These are phyloP conservation scores for Aspergillus transmontanensis DNA, from an alignment of 2,329 filamentous ascomycete genomes.

Conservation along the genomic window DNA sequence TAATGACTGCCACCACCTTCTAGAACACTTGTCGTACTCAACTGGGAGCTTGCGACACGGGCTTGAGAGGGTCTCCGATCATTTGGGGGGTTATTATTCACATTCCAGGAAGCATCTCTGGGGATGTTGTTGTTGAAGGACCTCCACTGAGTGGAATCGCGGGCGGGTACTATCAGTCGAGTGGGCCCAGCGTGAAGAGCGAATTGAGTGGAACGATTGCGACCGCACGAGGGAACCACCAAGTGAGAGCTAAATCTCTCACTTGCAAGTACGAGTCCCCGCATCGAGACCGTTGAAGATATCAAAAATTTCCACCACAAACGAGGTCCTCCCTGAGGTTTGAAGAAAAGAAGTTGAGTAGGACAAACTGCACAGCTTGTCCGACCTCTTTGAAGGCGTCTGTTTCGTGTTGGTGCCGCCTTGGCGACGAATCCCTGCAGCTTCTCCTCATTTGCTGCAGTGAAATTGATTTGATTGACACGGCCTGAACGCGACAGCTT, in stretches of 20 bases:
- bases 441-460: slow-evolving; percentile 14
- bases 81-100: not conserved
- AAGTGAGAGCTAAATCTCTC: slow-evolving; percentile 34
- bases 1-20: slow-evolving; percentile 1
- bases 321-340: not conserved
- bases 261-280: slow-evolving; percentile 24
- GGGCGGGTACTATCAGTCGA: slow-evolving; percentile 7
- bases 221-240: slow-evolving; percentile 26
- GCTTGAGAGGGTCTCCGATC: not conserved
- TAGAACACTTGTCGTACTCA: slow-evolving; percentile 3
- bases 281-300: slow-evolving; percentile 17
- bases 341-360: not conserved
- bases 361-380: not conserved
- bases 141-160: slow-evolving; percentile 11
- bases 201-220: slow-evolving; percentile 17
- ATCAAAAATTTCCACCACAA: not conserved
- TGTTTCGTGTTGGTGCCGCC: slow-evolving; percentile 1
- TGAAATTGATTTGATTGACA: not conserved
- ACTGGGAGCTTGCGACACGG: not conserved
- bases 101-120: not conserved
- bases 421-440: slow-evolving; percentile 8
- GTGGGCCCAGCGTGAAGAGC: slow-evolving; percentile 14
- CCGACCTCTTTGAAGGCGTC: not conserved
- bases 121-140: not conserved
- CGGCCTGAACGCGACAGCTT: slow-evolving; percentile 3